Percentiles rank a stretch among this genome's conserved stretches.
Evolutionary conservation across 345 rosid genomes (phyloP).

Genomic region (Linum usitatissimum): DNA sequence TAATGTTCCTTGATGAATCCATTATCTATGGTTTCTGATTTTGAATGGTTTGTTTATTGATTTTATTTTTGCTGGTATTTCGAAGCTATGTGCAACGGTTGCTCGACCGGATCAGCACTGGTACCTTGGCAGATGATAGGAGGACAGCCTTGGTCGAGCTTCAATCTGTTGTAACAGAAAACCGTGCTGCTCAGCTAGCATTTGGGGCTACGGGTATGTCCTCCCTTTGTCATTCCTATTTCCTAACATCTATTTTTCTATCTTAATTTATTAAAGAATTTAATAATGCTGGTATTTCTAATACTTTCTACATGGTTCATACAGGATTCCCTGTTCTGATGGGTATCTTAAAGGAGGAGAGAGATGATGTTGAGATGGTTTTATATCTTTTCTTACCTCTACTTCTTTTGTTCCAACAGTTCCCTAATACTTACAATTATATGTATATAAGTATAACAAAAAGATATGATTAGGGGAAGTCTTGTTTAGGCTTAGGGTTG

Average conservation of each 20-base stretch:
- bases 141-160: slow-evolving; percentile 80
- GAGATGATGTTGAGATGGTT: slow-evolving; percentile 92
- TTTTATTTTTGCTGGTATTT: slow-evolving; percentile 3
- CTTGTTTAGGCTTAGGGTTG: background rate
- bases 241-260: background rate
- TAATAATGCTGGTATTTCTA: background rate
- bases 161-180: slow-evolving; percentile 85
- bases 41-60: background rate
- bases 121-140: slow-evolving; percentile 77
- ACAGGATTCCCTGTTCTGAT: slow-evolving; percentile 90
- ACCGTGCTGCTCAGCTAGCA: slow-evolving; percentile 71
- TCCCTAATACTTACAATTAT: background rate
- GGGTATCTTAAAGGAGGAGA: slow-evolving; percentile 75
- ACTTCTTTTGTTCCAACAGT: background rate
- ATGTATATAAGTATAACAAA: background rate
- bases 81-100: slow-evolving; percentile 77
- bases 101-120: slow-evolving; percentile 84
- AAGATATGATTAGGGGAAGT: background rate
- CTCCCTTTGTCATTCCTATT: slow-evolving; percentile 6
- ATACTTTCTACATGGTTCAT: slow-evolving; percentile 11
- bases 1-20: background rate
- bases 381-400: slow-evolving; percentile 9
- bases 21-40: background rate
- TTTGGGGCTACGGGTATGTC: slow-evolving; percentile 80
- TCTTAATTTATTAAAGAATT: background rate